Conservation (phyloP, 371 early-diverging fungal genomes). For the Rhizopus stolonifer region DNA sequence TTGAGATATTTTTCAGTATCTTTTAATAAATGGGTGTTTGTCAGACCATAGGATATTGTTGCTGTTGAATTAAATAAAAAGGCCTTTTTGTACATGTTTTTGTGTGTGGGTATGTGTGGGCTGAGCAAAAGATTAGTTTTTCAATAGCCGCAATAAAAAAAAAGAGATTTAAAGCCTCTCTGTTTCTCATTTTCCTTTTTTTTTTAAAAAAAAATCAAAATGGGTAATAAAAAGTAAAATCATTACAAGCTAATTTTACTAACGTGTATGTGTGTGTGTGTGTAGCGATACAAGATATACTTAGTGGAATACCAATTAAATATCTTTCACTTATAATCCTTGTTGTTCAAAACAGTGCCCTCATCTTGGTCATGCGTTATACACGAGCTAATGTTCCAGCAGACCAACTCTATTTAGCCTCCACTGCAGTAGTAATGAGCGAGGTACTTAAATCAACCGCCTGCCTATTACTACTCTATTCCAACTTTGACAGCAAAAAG, state of each 20-base stretch:
- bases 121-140: not conserved
- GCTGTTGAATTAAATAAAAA: conserved; percentile 5
- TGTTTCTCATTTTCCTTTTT: not conserved
- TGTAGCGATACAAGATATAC: not conserved
- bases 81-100: too few species aligned
- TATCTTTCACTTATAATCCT: conserved; percentile 75
- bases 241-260: too few species aligned
- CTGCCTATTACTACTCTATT: conserved; percentile 56
- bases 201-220: not conserved
- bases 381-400: conserved; percentile 49
- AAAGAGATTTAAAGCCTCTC: not conserved
- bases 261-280: too few species aligned
- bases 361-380: conserved; percentile 78
- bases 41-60: conserved; percentile 24
- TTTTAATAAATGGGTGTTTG: conserved; percentile 30
- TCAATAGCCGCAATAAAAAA: not conserved
- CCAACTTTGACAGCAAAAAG: conserved; percentile 2
- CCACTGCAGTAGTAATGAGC: conserved; percentile 82
- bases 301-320: conserved; percentile 40
- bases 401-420: conserved; percentile 61
- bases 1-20: conserved; percentile 25
- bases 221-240: not conserved
- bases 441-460: conserved; percentile 76
- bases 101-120: not conserved
- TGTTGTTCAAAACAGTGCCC: conserved; percentile 81